Base-by-base conservation (phyloP, 1,284 basidiomycete genomes). In the Ceratobasidium sp. region DNA sequence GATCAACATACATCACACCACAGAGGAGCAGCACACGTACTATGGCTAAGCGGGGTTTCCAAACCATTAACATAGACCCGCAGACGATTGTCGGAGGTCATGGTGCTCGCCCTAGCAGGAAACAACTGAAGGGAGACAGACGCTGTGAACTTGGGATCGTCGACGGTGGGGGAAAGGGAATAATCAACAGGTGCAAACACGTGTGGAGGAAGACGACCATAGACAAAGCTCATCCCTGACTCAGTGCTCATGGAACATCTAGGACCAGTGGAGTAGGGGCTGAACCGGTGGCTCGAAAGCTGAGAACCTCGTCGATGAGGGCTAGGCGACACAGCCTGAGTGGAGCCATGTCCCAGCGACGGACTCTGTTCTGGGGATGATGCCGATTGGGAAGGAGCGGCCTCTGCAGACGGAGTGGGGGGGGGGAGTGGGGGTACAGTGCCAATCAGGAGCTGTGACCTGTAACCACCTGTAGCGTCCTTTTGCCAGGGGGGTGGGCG, bases 101-200 rank as follows among this genome's bases (percentile, higher is more conserved):
- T 14, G 6, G 66, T 57, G 14, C 0, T 17, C 7, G 22, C 54
- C 5, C 66, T 36, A 29, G 36, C 11, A 9, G 66, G 66, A 19
- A 45, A 69, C 1, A 41, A 11, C 27, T 69, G 17, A 14, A 47
- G 6, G 24, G 17, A 1, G 11, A 45, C 44, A 9, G 22, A 19
- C 24, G 19, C 14, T 3, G 22, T 31, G 41, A 69, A 69, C 8
- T 45, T 8, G 24, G 66, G 66, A 9, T 57, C 29, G 19, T 29
- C 17, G 1, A 47, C 41, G 9, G 66, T 69, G n/a, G 57, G 17
- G 33, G 66, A 69, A 1, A 69, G 11, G 8, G 66, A 69, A 29
- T 69, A 2, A 33, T 31, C 27, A 3, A 41, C 14, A n/a, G 8
- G 29, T 14, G 33, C 27, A 33, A 59, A 59, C 5, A 4, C 5